Conservation (phyloP, 768 basidiomycete species). For the Lactarius psammicola region DNA sequence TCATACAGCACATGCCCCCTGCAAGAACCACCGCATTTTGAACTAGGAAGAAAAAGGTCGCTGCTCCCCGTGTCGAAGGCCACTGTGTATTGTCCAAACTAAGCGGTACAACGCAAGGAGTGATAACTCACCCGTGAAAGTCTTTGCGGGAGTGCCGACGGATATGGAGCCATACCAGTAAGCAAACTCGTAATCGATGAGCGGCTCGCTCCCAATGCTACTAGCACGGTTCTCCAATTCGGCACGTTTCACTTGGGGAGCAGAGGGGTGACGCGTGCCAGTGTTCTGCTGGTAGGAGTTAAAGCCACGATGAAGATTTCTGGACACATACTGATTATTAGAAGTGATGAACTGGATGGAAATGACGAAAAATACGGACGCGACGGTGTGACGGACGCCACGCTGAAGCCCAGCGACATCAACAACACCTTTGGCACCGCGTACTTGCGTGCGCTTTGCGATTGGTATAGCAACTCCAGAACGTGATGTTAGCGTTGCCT, state of each 20-base stretch:
- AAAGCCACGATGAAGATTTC: conserved; percentile 11
- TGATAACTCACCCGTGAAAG: conserved; percentile 4
- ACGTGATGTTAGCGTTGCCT: neutral
- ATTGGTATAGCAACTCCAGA: conserved; percentile 5
- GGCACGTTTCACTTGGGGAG: neutral
- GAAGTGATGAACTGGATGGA: neutral
- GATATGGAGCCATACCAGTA: conserved; percentile 20
- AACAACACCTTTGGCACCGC: no score
- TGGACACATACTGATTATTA: neutral
- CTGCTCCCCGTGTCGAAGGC: conserved; percentile 41
- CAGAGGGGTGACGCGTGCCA: neutral
- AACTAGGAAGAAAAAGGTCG: conserved; percentile 38
- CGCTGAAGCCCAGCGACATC: neutral
- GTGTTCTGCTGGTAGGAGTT: conserved; percentile 4
- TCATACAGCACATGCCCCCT: conserved; percentile 6
- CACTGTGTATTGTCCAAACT: conserved; percentile 25
- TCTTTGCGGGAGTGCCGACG: conserved; percentile 18
- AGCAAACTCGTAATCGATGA: neutral
- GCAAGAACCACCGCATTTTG: conserved; percentile 35
- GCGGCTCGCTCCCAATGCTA: neutral
- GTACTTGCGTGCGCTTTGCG: neutral
- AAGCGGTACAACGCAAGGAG: neutral
- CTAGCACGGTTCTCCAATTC: neutral
- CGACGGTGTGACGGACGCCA: neutral
- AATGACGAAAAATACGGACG: neutral